A percentile compares a stretch with the other conserved stretches of the same genome.
Evolutionary conservation across 2,329 filamentous ascomycete species (phyloP).

Genomic region (Trichoderma lentiforme): DNA sequence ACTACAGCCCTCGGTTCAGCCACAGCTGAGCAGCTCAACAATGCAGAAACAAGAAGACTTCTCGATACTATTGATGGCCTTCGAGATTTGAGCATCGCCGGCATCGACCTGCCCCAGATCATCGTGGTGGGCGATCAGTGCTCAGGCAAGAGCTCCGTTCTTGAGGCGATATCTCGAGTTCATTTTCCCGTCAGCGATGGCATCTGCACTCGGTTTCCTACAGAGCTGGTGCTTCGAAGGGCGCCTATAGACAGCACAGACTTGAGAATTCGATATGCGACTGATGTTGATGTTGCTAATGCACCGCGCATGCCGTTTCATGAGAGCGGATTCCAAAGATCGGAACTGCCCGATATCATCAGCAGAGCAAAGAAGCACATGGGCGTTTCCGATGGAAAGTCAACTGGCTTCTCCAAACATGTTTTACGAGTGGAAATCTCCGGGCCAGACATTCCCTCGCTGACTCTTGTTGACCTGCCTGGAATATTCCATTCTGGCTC

Average conservation of each 20-base stretch:
- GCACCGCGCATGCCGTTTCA: slow-evolving; percentile 29
- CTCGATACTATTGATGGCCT: slow-evolving; percentile 23
- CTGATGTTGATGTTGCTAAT: slow-evolving; percentile 20
- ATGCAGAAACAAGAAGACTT: slow-evolving; percentile 2
- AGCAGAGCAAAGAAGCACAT: slow-evolving; percentile 45
- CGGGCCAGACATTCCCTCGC: slow-evolving; percentile 46
- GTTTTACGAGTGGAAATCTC: slow-evolving; percentile 47
- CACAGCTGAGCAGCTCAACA: not conserved
- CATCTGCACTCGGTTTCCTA: slow-evolving; percentile 61
- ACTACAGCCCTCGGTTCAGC: not conserved
- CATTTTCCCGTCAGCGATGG: slow-evolving; percentile 57
- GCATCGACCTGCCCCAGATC: slow-evolving; percentile 43
- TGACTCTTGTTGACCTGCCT: slow-evolving; percentile 59
- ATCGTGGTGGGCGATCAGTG: slow-evolving; percentile 62
- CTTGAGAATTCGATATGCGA: slow-evolving; percentile 31
- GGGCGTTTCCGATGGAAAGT: slow-evolving; percentile 40
- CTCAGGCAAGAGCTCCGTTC: slow-evolving; percentile 61
- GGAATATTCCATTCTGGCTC: slow-evolving; percentile 51
- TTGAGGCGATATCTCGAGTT: slow-evolving; percentile 62
- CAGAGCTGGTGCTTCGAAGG: slow-evolving; percentile 56
- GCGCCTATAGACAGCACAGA: slow-evolving; percentile 32
- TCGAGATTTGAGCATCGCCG: slow-evolving; percentile 19
- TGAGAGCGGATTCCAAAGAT: slow-evolving; percentile 14
- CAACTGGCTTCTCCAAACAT: slow-evolving; percentile 43
- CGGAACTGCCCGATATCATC: slow-evolving; percentile 34